Base-by-base conservation (phyloP, 73 alveolate species). In the Paramecium tetraurelia region DNA sequence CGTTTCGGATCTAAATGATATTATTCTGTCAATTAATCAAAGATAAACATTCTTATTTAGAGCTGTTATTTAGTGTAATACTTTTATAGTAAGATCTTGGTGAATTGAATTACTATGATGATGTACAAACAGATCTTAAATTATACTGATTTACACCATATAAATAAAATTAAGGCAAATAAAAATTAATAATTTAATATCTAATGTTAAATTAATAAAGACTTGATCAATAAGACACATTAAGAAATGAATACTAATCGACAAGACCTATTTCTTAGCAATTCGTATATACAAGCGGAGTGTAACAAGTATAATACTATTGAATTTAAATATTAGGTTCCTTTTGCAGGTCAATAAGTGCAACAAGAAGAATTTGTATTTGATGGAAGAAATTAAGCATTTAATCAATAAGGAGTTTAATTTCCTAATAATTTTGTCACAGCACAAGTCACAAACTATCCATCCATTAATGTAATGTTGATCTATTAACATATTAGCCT, bases 331-430 rank as follows among this genome's bases (percentile, higher is more conserved):
- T 63, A 0, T 27, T 63, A 63, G 84, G 84, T 2, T 33, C 84
- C 84, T 63, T 63, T 0, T 27, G 50, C 24, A 0, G 12, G 27
- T 12, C 46, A 63, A 63, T 63, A 63, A 63, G 84, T 63, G 2
- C 14, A 63, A 63, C 7, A 63, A n/a, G 84, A 63, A 22, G 84
- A 63, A 63, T 63, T 63, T 63, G 46, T 63, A 31, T 63, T 63
- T 63, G 84, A 63, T 63, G 84, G 84, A 22, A 63, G 84, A 63
- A 63, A 63, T 33, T 63, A 63, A n/a, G 84, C 84, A 63, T 63
- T 63, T 63, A 63, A 63, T 33, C 29, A 63, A 33, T 63, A 63
- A 14, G 84, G 84, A 31, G 50, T 33, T 27, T 12, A 63, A 63
- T 53, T 53, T 53, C 69, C 69, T 18, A 43, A 43, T 36, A 72